Conservation (phyloP, 2,329 filamentous ascomycete genomes). For the Colletotrichum lupini region DNA sequence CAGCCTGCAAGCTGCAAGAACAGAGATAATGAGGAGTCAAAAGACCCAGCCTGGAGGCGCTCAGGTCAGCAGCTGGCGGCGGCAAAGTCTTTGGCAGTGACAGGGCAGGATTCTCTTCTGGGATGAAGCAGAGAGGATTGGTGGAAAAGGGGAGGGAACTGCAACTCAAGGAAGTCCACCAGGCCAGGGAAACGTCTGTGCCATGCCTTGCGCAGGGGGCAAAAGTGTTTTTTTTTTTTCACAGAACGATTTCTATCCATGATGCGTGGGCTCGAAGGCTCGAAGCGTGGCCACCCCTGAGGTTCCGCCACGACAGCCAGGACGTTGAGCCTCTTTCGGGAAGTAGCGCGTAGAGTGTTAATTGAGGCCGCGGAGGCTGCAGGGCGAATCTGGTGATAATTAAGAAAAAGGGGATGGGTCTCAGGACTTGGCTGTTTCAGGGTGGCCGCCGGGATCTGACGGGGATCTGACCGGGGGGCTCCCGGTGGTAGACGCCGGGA, state of each 20-base stretch:
- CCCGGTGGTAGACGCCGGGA: constrained; percentile 1
- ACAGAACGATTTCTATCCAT: background rate
- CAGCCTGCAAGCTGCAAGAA: background rate
- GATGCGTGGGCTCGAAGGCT: too few species aligned
- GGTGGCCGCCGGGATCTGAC: constrained; percentile 29
- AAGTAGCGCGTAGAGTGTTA: constrained; percentile 30
- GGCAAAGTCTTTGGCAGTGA: background rate
- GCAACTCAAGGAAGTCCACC: too few species aligned
- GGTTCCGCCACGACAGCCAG: constrained; percentile 15
- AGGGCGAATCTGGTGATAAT: constrained; percentile 29
- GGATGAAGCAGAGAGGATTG: constrained; percentile 17
- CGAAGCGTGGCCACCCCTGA: background rate
- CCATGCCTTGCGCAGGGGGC: constrained; percentile 15
- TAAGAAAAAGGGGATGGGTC: constrained; percentile 31
- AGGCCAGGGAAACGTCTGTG: background rate
- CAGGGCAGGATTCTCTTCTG: background rate
- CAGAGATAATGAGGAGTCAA: constrained; percentile 4
- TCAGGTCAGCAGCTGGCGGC: constrained; percentile 20
- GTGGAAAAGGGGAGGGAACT: constrained; percentile 17
- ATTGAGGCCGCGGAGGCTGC: constrained; percentile 24
- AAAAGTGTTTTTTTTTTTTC: background rate
- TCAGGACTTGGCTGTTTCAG: constrained; percentile 35
- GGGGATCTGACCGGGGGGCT: constrained; percentile 10
- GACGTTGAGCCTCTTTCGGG: constrained; percentile 22
- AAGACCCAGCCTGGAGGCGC: background rate